Conservation (phyloP, 768 basidiomycete species). For the Hypholoma fasciculare region DNA sequence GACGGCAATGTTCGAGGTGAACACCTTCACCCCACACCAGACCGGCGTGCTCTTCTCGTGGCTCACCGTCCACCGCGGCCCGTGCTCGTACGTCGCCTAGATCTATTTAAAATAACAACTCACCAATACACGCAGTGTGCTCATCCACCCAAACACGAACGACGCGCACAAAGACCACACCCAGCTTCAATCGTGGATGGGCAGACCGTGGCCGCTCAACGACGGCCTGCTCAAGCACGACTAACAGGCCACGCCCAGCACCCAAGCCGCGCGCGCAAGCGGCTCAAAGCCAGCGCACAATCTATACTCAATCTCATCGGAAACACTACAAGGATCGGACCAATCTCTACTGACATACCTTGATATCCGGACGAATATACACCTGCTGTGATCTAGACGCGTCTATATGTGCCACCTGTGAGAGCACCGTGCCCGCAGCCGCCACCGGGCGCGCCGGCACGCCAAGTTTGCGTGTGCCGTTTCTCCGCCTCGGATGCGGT, state of each 20-base stretch:
- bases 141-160: conserved; percentile 71
- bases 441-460: too few species aligned
- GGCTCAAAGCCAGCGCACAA: too few species aligned
- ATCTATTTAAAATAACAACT: not conserved
- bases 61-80: conserved; percentile 67
- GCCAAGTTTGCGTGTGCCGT: too few species aligned
- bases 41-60: conserved; percentile 70
- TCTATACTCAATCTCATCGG: too few species aligned
- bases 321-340: too few species aligned
- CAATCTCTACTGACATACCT: too few species aligned
- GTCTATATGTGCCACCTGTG: too few species aligned
- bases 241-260: not conserved
- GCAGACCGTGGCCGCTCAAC: conserved; percentile 53
- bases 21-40: conserved; percentile 66
- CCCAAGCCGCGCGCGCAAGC: not conserved
- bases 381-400: too few species aligned
- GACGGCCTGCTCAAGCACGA: not conserved
- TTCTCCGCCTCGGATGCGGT: too few species aligned
- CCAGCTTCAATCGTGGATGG: conserved; percentile 68
- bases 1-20: conserved; percentile 71
- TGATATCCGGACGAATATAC: too few species aligned
- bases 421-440: too few species aligned
- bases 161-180: conserved; percentile 59
- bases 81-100: conserved; percentile 57
- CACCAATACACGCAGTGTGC: conserved; percentile 41